These are phyloP conservation scores for Amaranthus hypochondriacus DNA, from an alignment of 148 eudicot species.

Conservation along the genomic window DNA sequence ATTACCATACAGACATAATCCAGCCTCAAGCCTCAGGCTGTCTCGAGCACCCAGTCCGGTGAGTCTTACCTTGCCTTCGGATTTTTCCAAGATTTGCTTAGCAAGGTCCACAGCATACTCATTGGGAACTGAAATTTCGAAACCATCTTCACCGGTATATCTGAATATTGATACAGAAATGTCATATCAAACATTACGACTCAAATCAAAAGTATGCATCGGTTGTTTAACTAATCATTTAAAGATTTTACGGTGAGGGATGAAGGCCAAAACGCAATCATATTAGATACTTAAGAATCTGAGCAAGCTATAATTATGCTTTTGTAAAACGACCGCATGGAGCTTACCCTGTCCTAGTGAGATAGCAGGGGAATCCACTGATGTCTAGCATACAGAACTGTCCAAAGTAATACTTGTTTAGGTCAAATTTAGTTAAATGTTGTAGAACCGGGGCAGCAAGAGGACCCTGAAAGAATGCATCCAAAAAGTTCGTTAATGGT, in stretches of 20 bases:
- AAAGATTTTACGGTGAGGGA: neutral
- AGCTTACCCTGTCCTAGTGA: slow-evolving; percentile 92
- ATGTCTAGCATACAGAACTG: slow-evolving; percentile 60
- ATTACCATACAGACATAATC: slow-evolving; percentile 84
- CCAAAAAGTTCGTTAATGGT: slow-evolving; percentile 8
- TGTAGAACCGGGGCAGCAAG: slow-evolving; percentile 94
- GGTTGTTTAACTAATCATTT: neutral
- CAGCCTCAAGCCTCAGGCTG: slow-evolving; percentile 96
- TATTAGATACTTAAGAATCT: neutral
- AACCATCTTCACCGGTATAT: slow-evolving; percentile 98
- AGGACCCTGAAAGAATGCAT: slow-evolving; percentile 70
- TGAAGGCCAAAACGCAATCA: neutral
- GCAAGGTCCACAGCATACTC: slow-evolving; percentile 81
- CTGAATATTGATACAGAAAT: slow-evolving; percentile 32
- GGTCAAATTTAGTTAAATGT: slow-evolving; percentile 72
- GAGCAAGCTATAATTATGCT: neutral
- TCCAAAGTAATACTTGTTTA: slow-evolving; percentile 94
- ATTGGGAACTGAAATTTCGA: slow-evolving; percentile 87
- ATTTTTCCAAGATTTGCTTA: slow-evolving; percentile 83
- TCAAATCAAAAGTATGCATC: neutral
- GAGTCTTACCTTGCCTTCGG: slow-evolving; percentile 87
- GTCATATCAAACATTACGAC: neutral
- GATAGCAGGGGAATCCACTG: slow-evolving; percentile 71
- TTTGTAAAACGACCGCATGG: neutral
- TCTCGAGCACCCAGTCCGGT: slow-evolving; percentile 96